Base-by-base conservation (phyloP, 164 flowering plant species). In the Vitis rupestris region DNA sequence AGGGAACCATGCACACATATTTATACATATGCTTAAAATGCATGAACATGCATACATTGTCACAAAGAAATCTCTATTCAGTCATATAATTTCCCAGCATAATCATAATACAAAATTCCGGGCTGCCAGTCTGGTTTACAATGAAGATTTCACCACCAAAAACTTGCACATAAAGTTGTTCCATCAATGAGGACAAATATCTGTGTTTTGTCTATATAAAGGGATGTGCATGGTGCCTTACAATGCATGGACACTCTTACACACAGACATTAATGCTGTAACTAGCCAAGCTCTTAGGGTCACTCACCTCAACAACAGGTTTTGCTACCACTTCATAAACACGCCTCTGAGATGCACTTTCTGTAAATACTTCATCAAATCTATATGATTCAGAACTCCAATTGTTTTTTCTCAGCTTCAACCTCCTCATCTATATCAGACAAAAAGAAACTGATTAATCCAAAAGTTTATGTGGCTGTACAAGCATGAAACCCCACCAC, bases 331-430 rank as follows among this genome's bases (percentile, higher is more conserved):
- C 97, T 70, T 94, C 97, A 77, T 94, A 94, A 62, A 92, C 91
- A 70, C 98, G 97, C 78, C 71, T 90, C 71, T 94, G 98, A 57
- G 98, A 92, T 63, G 97, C 91, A 67, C 83, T 81, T 79, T 89
- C 97, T n/a, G 92, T 75, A 63, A 94, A 85, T 4, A 92, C 86
- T 77, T 94, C 97, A 79, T 94, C 98, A 82, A 94, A 94, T 75
- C 76, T 83, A 66, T 83, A 94, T 17, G 90, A 82, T 61, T 94
- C 98, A 48, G 93, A 83, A 72, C 82, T 90, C 98, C 98, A 94
- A 66, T 89, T 94, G 81, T 92, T 92, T 76, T 90, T 92, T 69
- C 84, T 81, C 80, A 94, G 66, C 65, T 81, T 90, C 64, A 94
- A 72, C 80, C 89, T 86, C 78, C 89, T 94, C 69, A 92, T 79